These are phyloP conservation scores for Candida tropicalis DNA, from an alignment of 1,139 yeast species.

Conservation along the genomic window DNA sequence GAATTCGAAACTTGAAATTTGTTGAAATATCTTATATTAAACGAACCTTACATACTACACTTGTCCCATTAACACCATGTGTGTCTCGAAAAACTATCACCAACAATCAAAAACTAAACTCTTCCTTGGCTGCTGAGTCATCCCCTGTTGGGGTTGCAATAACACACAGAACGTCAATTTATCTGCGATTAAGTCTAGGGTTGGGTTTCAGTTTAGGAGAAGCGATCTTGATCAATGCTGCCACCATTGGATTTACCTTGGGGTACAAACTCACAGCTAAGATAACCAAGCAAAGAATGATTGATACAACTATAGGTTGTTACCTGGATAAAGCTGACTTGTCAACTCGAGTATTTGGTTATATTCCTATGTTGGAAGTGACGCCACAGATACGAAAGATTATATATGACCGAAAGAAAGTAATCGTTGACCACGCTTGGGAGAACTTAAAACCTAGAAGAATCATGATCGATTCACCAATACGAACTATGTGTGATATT, in stretches of 20 bases:
- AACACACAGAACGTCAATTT: constrained; percentile 10
- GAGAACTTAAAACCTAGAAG: constrained; percentile 1
- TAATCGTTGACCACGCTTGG: constrained; percentile 4
- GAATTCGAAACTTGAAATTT: constrained; percentile 1
- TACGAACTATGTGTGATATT: constrained; percentile 11
- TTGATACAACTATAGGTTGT: constrained; percentile 10
- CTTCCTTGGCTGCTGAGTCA: background rate
- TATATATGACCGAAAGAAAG: background rate
- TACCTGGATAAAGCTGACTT: background rate
- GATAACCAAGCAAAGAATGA: constrained; percentile 5
- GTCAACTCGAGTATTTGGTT: constrained; percentile 9
- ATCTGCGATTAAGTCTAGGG: constrained; percentile 7
- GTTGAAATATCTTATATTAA: constrained; percentile 10
- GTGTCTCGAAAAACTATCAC: constrained; percentile 3
- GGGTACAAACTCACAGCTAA: constrained; percentile 8
- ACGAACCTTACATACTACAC: background rate
- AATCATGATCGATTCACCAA: constrained; percentile 6
- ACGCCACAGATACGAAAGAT: constrained; percentile 7
- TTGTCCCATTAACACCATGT: constrained; percentile 15
- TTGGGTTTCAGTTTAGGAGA: constrained; percentile 4
- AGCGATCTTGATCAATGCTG: constrained; percentile 3
- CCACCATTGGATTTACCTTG: constrained; percentile 10
- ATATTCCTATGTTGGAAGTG: constrained; percentile 10
- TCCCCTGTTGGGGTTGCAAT: constrained; percentile 8
- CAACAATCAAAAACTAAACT: background rate